Evolutionary conservation across 2,329 filamentous ascomycete genomes (phyloP), one percentile per base, ranked within the genome.

Genomic region (Aspergillus persii): DNA sequence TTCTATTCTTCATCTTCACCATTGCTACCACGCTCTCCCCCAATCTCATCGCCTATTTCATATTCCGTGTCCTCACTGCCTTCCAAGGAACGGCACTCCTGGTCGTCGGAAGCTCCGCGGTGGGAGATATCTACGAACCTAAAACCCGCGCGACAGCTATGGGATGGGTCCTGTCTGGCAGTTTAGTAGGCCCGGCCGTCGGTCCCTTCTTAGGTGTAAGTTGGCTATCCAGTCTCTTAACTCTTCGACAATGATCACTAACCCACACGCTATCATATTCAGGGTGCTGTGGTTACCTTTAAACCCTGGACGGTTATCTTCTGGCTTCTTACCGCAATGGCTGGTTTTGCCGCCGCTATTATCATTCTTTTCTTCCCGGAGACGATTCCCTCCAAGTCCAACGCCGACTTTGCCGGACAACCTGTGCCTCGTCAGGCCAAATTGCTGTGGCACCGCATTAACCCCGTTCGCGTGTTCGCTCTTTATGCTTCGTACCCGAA

Each of bases 211-310:
- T 74, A 27, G 74, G 72, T 2, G 73, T 75, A 69, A n/a, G 68
- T 65, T 23, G 27, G 15, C n/a, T 15, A 8, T 29, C 23, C 41
- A 9, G 5, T 48, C 29, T n/a, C 30, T 15, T 29, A 12, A 3
- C 33, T 39, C 23, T 27, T 9, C 50, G 7, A 12, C 33, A 44
- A 50, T 23, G 3, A 36, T 12, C 8, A 27, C 15, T 50, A 33
- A 54, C 50, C 7, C 11, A 84, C 86, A 27, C 15, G 8, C 0
- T 18, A 5, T 41, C 36, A 41, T n/a, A 6, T 41, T 2, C 61
- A 90, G 56, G 90, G 89, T 27, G 86, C 92, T 49, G 90, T 94
- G 53, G 88, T 92, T 15, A 92, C 89, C 0, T 92, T 86, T 73
- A 80, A 82, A 6, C 84, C 81, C 2, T 94, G 90, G 90, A 82